Conservation (phyloP, 768 basidiomycete genomes). For the Pseudohyphozyma bogoriensis region DNA sequence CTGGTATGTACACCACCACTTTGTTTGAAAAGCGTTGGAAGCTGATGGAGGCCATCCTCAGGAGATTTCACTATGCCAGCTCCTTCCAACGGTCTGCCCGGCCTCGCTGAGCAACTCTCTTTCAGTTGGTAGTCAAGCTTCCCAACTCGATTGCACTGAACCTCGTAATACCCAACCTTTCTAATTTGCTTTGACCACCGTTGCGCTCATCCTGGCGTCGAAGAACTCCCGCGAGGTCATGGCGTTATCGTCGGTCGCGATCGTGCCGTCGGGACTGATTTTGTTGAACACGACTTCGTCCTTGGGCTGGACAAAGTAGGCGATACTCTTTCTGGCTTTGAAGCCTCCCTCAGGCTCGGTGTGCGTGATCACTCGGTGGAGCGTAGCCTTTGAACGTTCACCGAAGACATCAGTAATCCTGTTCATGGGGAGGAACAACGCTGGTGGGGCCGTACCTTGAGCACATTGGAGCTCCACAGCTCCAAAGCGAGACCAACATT, state of each 20-base stretch:
- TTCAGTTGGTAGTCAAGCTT: too few species aligned
- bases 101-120: too few species aligned
- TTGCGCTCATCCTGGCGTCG: neutral
- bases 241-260: neutral
- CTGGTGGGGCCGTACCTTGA: too few species aligned
- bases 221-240: neutral
- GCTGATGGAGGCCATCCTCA: too few species aligned
- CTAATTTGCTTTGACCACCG: neutral
- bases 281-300: neutral
- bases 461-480: neutral
- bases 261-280: neutral
- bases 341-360: neutral
- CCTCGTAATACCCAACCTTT: too few species aligned
- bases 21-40: too few species aligned
- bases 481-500: neutral
- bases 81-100: too few species aligned
- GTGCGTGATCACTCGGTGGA: slow-evolving; percentile 1
- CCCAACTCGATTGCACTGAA: too few species aligned
- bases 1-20: too few species aligned
- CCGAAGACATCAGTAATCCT: neutral
- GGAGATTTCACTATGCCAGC: too few species aligned
- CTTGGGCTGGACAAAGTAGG: neutral
- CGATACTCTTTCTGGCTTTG: neutral
- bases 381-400: neutral
- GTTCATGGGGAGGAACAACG: neutral